Evolutionary conservation across 768 basidiomycete species (phyloP), one percentile per base, ranked within the genome.

Genomic region (Porpolomopsis calyptriformis): DNA sequence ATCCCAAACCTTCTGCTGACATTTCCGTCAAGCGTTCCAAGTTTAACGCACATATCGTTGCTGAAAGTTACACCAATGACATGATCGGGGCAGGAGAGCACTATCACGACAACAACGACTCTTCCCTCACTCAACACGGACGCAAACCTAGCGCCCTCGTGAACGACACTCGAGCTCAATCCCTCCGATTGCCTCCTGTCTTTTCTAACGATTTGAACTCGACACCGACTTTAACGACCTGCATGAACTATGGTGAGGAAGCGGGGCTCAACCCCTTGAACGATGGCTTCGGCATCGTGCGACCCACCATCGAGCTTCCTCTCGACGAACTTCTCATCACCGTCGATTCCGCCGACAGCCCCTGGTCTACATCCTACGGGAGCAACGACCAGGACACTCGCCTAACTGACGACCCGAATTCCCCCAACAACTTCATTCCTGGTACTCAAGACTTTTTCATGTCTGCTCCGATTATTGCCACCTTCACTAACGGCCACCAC

Each of bases 271-370:
- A 68, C 50, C 57, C 67, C 16, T 55, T 59, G 47, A 67, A 74
- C 19, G 73, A 77, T 47, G 64, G 70, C 26, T 74, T 86, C 55
- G 73, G 72, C 61, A 78, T 89, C 50, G 60, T 67, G 7, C 78
- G 86, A 9, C 88, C 86, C 0, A 89, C 88, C 35, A 88, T 89
- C 56, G 86, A 90, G 58, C 76, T 89, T 22, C 81, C 83, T 4
- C 74, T 90, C n/a, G 86, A 91, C 53, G 86, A 91, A 50, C 71
- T 90, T 48, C 73, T 90, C 49, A 70, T 72, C 50, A 64, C 63
- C 44, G 68, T 70, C 55, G 78, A 55, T 10, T 40, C 43, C 23
- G 33, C 31, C 23, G 42, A 49, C 34, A 47, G 38, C 16, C 40
- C 46, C 14, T 41, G 39, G 40, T 33, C 49, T 31, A 34, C 23